A percentile compares a stretch with the other conserved stretches of the same genome.
Evolutionary conservation across 768 basidiomycete species (phyloP).

Genomic region (Amanita rimosa): DNA sequence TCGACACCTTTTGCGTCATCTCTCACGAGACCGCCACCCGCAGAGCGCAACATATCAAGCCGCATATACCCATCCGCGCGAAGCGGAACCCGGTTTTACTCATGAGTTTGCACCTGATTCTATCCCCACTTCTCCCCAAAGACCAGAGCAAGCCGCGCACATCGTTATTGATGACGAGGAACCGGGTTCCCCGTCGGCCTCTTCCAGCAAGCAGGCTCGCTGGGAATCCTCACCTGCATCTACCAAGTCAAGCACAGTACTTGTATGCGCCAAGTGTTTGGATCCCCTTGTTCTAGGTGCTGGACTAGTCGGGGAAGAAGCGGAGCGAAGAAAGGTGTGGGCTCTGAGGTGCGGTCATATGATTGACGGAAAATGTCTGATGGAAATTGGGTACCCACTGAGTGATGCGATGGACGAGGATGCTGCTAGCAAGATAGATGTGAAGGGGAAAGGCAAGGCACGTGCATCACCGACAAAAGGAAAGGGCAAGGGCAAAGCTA

Average conservation of each 20-base stretch:
- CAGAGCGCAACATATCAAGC: constrained; percentile 35
- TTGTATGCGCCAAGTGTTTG: constrained; percentile 59
- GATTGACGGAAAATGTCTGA: constrained; percentile 67
- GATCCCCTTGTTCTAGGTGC: constrained; percentile 50
- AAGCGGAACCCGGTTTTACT: constrained; percentile 51
- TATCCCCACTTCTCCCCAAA: constrained; percentile 11
- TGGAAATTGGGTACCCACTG: constrained; percentile 40
- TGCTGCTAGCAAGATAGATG: constrained; percentile 7
- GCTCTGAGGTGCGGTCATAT: constrained; percentile 68
- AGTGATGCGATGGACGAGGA: constrained; percentile 7
- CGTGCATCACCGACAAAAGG: constrained; percentile 1
- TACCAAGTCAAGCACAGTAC: constrained; percentile 24
- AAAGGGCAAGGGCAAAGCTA: constrained; percentile 7
- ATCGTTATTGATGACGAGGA: constrained; percentile 41
- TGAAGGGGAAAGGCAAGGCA: constrained; percentile 39
- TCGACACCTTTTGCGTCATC: constrained; percentile 4
- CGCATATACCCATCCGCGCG: constrained; percentile 54
- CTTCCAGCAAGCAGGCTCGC: constrained; percentile 2
- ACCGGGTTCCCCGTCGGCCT: constrained; percentile 6
- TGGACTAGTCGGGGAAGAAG: constrained; percentile 34
- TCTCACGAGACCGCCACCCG: constrained; percentile 5
- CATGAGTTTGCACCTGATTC: constrained; percentile 46
- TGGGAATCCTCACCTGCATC: constrained; percentile 10
- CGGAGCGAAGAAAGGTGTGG: constrained; percentile 45
- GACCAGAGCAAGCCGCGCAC: constrained; percentile 14